Evolutionary conservation across 2,329 filamentous ascomycete species (phyloP).

Genomic region (Paracoccidioides lutzii): DNA sequence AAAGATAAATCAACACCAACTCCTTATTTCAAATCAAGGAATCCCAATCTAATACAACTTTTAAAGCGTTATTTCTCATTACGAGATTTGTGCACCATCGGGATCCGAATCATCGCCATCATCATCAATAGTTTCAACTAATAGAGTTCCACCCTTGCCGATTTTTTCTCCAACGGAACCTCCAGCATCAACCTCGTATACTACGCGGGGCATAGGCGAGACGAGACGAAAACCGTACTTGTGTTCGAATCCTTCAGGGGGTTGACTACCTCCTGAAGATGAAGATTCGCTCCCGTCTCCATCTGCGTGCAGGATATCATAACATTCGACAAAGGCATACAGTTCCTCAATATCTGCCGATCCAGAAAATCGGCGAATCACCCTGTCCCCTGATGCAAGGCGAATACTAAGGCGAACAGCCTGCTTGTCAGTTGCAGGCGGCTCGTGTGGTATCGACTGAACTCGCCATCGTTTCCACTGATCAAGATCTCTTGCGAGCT

Average conservation of each 20-base stretch:
- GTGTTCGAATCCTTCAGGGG: slow-evolving; percentile 60
- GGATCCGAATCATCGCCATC: slow-evolving; percentile 37
- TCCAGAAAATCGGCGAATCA: slow-evolving; percentile 63
- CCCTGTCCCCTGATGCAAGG: slow-evolving; percentile 53
- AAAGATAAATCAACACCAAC: not conserved
- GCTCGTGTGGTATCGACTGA: slow-evolving; percentile 54
- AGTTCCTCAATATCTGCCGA: slow-evolving; percentile 71
- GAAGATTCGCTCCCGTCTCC: slow-evolving; percentile 12
- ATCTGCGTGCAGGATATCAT: slow-evolving; percentile 47
- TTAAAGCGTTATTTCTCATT: not conserved
- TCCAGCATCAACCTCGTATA: slow-evolving; percentile 56
- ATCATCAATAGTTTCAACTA: slow-evolving; percentile 59
- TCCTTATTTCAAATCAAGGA: not conserved
- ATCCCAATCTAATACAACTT: not conserved
- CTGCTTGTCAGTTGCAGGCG: slow-evolving; percentile 49
- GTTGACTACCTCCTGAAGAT: slow-evolving; percentile 14
- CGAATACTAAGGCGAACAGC: slow-evolving; percentile 58
- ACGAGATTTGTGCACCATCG: slow-evolving; percentile 9
- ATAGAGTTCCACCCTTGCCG: slow-evolving; percentile 72
- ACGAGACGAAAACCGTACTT: slow-evolving; percentile 76
- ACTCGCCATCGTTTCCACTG: slow-evolving; percentile 77
- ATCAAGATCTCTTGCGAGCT: slow-evolving; percentile 40
- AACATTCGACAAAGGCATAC: slow-evolving; percentile 93
- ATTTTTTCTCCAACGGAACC: slow-evolving; percentile 59
- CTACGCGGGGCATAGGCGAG: slow-evolving; percentile 69